These are phyloP conservation scores for Chrysochromulina tobinii DNA, from an alignment of 78 protist genomes.

Conservation along the genomic window DNA sequence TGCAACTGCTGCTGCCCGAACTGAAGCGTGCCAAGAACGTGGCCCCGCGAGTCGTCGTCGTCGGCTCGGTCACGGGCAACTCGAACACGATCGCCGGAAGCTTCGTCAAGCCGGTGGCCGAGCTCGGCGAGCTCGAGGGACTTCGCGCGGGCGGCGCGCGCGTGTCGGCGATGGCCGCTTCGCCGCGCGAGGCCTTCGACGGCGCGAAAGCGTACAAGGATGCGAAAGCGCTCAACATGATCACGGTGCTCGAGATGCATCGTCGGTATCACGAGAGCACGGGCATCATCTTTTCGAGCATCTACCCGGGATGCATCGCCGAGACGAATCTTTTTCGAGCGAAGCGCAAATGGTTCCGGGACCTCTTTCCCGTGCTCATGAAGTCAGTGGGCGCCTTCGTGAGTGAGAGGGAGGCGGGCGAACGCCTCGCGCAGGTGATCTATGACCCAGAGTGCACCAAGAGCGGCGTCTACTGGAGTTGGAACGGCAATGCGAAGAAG, in stretches of 20 bases:
- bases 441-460: neutral
- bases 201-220: slow-evolving; percentile 44
- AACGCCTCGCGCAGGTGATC: slow-evolving; percentile 28
- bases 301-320: slow-evolving; percentile 36
- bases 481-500: slow-evolving; percentile 39
- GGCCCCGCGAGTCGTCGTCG: neutral
- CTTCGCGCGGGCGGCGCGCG: neutral
- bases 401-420: slow-evolving; percentile 36
- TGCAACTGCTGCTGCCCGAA: neutral
- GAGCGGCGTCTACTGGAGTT: slow-evolving; percentile 34
- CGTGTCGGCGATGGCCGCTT: no score
- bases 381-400: slow-evolving; percentile 30
- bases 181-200: neutral
- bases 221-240: slow-evolving; percentile 24
- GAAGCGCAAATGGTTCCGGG: neutral
- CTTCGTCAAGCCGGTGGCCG: slow-evolving; percentile 27
- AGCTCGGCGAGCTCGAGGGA: slow-evolving; percentile 29
- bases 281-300: neutral
- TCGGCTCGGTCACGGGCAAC: slow-evolving; percentile 45
- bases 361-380: neutral
- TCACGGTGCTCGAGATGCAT: slow-evolving; percentile 12
- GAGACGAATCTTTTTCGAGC: slow-evolving; percentile 19
- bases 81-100: slow-evolving; percentile 24
- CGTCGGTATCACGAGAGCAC: slow-evolving; percentile 9
- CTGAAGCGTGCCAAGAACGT: neutral